These are phyloP conservation scores for Xylaria cubensis DNA, from an alignment of 495 filamentous ascomycete species.

Conservation along the genomic window DNA sequence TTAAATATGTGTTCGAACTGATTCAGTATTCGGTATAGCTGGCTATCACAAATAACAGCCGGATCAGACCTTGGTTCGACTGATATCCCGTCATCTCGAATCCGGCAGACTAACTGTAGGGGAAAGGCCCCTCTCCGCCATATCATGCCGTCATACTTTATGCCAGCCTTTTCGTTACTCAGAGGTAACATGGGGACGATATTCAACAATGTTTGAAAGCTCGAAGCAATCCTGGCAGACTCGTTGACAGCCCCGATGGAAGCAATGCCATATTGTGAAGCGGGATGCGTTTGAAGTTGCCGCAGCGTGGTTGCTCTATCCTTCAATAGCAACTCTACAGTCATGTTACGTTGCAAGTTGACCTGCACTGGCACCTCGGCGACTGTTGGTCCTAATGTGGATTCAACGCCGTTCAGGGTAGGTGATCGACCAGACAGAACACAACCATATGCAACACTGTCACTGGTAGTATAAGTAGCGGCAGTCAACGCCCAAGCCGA, in stretches of 20 bases:
- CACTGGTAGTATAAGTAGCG: slow-evolving; percentile 12
- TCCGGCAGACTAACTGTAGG: slow-evolving; percentile 1
- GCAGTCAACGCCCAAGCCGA: slow-evolving; percentile 24
- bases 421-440: slow-evolving; percentile 22
- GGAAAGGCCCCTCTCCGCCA: slow-evolving; percentile 7
- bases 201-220: slow-evolving; percentile 23
- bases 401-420: slow-evolving; percentile 4
- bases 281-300: slow-evolving; percentile 22
- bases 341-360: slow-evolving; percentile 20
- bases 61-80: slow-evolving; percentile 16
- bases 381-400: slow-evolving; percentile 15
- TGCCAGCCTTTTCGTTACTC: neutral
- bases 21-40: slow-evolving; percentile 13
- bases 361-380: slow-evolving; percentile 24
- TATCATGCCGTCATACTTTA: neutral
- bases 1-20: slow-evolving; percentile 22
- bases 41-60: neutral
- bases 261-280: slow-evolving; percentile 16
- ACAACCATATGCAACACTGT: slow-evolving; percentile 18
- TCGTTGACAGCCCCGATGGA: slow-evolving; percentile 10
- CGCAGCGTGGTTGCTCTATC: slow-evolving; percentile 20
- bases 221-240: slow-evolving; percentile 11
- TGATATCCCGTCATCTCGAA: slow-evolving; percentile 6
- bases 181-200: slow-evolving; percentile 7
- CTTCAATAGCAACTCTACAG: slow-evolving; percentile 16